A percentile compares a stretch with the other conserved stretches of the same genome.
phyloP scores from a whole-genome alignment of 164 flowering plant genomes.

The Sextonia rubra region DNA sequence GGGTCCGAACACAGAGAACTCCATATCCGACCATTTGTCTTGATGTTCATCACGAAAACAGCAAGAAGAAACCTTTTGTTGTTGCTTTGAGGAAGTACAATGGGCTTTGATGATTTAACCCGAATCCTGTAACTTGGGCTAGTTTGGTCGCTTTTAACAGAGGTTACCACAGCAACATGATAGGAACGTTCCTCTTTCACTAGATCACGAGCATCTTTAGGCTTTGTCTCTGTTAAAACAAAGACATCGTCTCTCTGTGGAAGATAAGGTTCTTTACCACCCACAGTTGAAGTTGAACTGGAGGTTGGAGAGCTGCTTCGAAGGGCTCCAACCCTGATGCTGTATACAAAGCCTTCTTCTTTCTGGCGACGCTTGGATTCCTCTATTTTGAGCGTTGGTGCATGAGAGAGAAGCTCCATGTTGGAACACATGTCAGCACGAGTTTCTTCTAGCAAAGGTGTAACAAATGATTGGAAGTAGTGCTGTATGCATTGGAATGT shows the following conservation, averaged over 20 bases:
- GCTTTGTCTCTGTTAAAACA: slow-evolving; percentile 39
- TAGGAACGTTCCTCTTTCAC: neutral
- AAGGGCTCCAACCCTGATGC: neutral
- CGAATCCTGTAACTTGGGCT: neutral
- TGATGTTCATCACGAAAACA: slow-evolving; percentile 42
- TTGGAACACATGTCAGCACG: slow-evolving; percentile 42
- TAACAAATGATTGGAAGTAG: slow-evolving; percentile 39
- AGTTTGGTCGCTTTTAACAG: slow-evolving; percentile 10
- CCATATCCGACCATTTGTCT: slow-evolving; percentile 56
- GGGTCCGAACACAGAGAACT: slow-evolving; percentile 28
- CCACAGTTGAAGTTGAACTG: neutral
- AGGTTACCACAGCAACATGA: neutral
- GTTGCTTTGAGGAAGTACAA: slow-evolving; percentile 11
- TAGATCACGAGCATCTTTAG: slow-evolving; percentile 40
- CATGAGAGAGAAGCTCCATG: slow-evolving; percentile 35
- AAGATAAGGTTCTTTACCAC: slow-evolving; percentile 35
- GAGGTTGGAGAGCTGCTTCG: neutral
- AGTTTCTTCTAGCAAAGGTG: slow-evolving; percentile 56
- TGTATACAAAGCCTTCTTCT: no score
- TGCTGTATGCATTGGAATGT: slow-evolving; percentile 40
- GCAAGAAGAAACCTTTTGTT: slow-evolving; percentile 32
- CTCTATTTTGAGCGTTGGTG: slow-evolving; percentile 50
- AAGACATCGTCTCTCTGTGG: slow-evolving; percentile 59
- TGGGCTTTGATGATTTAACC: slow-evolving; percentile 29
- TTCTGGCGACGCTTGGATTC: slow-evolving; percentile 10